These are phyloP conservation scores for Colletotrichum higginsianum DNA, from an alignment of 2,329 filamentous ascomycete genomes.

Conservation along the genomic window DNA sequence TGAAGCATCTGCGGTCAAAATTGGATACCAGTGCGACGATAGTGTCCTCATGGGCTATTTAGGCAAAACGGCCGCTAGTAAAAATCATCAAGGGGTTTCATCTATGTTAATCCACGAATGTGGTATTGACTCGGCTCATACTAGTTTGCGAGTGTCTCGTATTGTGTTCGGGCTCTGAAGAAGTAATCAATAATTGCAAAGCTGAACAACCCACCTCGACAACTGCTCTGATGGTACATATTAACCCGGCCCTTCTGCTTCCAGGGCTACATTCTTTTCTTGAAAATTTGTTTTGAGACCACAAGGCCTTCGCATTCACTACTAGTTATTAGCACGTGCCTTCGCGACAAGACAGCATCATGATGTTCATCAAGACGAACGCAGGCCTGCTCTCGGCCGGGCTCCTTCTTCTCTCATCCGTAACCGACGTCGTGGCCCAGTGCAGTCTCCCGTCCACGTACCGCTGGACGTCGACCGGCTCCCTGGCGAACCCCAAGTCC, in stretches of 20 bases:
- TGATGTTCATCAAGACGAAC: not conserved
- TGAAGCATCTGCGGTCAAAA: not conserved
- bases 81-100: constrained; percentile 1
- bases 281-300: no score
- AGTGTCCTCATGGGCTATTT: constrained; percentile 1
- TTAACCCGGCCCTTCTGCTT: no score
- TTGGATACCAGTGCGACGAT: not conserved
- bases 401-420: constrained; percentile 43
- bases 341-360: not conserved
- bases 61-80: constrained; percentile 13
- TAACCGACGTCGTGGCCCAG: constrained; percentile 43
- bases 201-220: no score
- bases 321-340: no score
- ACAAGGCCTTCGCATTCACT: not conserved
- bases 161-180: not conserved
- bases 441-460: constrained; percentile 70
- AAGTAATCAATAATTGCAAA: not conserved
- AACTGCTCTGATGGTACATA: not conserved
- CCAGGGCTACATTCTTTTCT: no score
- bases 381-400: constrained; percentile 1
- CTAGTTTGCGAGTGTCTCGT: constrained; percentile 2
- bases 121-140: not conserved
- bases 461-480: constrained; percentile 66
- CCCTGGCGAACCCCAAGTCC: constrained; percentile 66
- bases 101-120: constrained; percentile 24